phyloP scores from a whole-genome alignment of 352 stramenopile genomes.

The Globisporangium heterothallicum region DNA sequence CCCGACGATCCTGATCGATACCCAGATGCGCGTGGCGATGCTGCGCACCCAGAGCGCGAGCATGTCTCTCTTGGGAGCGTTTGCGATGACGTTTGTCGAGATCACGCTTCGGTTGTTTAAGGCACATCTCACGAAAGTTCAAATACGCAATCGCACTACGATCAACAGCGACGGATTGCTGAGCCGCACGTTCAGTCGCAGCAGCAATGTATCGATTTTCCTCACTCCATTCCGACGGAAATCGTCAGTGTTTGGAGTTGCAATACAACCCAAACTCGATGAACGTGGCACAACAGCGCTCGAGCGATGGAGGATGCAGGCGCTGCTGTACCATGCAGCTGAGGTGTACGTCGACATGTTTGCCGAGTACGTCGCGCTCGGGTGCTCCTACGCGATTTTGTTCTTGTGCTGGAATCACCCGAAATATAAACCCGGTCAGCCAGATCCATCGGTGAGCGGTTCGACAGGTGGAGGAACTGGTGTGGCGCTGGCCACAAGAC shows the following conservation, averaged over 20 bases:
- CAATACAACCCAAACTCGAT: not conserved
- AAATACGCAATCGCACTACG: conserved; percentile 5
- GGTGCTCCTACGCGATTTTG: conserved; percentile 29
- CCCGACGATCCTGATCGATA: conserved; percentile 32
- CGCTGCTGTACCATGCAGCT: conserved; percentile 18
- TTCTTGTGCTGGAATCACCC: conserved; percentile 27
- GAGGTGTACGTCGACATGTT: conserved; percentile 40
- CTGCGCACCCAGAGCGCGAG: conserved; percentile 19
- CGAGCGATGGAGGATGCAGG: conserved; percentile 14
- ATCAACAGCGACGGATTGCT: not conserved
- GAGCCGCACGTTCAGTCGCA: too few species aligned
- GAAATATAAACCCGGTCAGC: conserved; percentile 18
- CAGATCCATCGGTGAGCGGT: too few species aligned
- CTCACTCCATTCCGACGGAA: too few species aligned
- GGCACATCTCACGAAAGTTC: conserved; percentile 12
- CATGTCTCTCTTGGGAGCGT: conserved; percentile 14
- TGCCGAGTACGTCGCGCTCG: conserved; percentile 39
- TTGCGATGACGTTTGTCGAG: conserved; percentile 21
- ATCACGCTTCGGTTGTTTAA: conserved; percentile 21
- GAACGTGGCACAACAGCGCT: not conserved
- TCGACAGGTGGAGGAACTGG: conserved; percentile 1
- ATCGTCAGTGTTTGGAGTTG: not conserved
- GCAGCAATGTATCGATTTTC: too few species aligned
- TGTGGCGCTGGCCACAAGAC: not conserved
- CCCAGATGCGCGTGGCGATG: conserved; percentile 30